Evolutionary conservation across 2,329 filamentous ascomycete genomes (phyloP), one percentile per base, ranked within the genome.

Genomic region (Clarireedia sp.): DNA sequence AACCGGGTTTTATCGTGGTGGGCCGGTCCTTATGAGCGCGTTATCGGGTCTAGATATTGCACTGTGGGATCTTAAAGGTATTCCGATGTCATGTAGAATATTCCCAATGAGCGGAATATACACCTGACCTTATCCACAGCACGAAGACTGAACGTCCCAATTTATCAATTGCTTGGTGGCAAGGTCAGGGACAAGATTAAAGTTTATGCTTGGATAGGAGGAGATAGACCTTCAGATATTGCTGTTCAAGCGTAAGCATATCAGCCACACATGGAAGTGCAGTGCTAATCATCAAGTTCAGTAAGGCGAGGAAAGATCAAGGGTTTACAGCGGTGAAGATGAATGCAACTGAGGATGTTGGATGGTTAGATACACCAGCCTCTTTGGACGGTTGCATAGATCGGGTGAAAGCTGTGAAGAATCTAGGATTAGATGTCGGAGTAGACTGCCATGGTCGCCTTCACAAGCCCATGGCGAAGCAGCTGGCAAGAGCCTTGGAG

Each of bases 381-480:
- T 75, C 76, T 0, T 74, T 91, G 0, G 76, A 86, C 45, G 73
- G 77, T 5, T 82, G 80, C 45, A 81, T 90, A 2, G 80, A 87
- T 56, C 77, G 87, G 1, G 73, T 91, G 12, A 82, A 84, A 61
- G 74, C 78, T 0, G 87, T 91, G 9, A 89, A 86, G 66, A 75
- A 76, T 0, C 70, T 89, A 0, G 86, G 86, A 1, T 78, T 91
- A 62, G 86, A 90, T 55, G 86, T 79, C 0, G 88, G 83, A 1
- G 75, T 91, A 24, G 88, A 91, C 63, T 90, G 90, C 69, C 88
- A 91, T 66, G 88, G 87, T 3, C 80, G 86, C 8, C 74, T 89
- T 0, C 87, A 90, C 70, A 86, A 85, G 59, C 84, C 86, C n/a
- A 90, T 90, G 86, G 87, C 86, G 0, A 89, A 87, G 62, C 87